Base-by-base conservation (phyloP, 1,284 basidiomycete genomes). In the Melampsora americana region DNA sequence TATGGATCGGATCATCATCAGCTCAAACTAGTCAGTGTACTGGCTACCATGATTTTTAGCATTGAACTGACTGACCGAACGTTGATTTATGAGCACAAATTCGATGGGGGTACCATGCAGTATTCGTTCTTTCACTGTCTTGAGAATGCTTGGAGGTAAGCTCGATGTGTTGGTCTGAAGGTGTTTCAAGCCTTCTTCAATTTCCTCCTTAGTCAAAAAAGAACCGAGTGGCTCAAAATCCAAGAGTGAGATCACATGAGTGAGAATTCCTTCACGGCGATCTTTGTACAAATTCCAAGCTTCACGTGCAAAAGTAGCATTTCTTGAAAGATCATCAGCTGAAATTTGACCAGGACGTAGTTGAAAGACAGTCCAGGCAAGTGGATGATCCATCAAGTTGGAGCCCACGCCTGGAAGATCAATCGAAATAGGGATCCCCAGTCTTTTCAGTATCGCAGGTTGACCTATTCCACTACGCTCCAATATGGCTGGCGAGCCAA, bases 381-480 rank as follows among this genome's bases (percentile, higher is more conserved):
- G 32, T 5, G 73, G 69, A 69, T 77, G 79, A 77, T 80, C 79
- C 23, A 78, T 77, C 30, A 80, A 73, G 64, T 80, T 76, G 11
- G 75, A 59, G 18, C 79, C 79, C 3, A 80, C 79, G 42, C 78
- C 79, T 18, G 78, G 78, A 0, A 79, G 62, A 62, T 79, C 75
- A 11, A 79, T 60, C 1, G 70, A 42, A 20, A 78, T 69, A 23
- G 69, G 44, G 26, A 80, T 67, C 0, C 78, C 77, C 44, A 77
- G 66, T n/a, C 44, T 42, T 12, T 77, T 23, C 0, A 80, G 48
- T 14, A 79, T 66, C 18, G 61, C 42, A 46, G 28, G 14, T 23
- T 80, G 77, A 3, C 80, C 81, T 30, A 81, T 68, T 44, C 81
- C 80, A 12, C 79, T 79, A 44, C 79, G 78, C 79, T 81, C 80